Conservation (phyloP, 768 basidiomycete genomes). For the Aureoboletus auriporus region DNA sequence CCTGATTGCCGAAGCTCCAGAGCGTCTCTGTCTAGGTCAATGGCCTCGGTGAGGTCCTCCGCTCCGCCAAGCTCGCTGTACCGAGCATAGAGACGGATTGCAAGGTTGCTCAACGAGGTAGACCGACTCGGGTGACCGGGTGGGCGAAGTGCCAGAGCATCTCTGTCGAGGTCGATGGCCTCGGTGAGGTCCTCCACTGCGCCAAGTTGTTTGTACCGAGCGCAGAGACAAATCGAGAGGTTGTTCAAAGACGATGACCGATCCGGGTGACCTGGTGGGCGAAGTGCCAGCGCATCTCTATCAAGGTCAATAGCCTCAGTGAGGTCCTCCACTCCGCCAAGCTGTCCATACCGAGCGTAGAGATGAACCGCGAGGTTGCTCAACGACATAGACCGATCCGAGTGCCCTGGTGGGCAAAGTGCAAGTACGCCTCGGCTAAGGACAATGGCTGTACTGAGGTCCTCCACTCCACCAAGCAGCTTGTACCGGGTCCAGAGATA, state of each 20-base stretch:
- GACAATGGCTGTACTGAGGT: neutral
- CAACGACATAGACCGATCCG: no score
- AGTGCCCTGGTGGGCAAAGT: no score
- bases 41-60: slow-evolving; percentile 11
- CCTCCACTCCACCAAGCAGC: neutral
- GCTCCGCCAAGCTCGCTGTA: neutral
- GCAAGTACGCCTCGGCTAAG: no score
- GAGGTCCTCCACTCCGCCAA: no score
- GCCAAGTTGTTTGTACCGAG: neutral
- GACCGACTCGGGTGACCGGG: no score
- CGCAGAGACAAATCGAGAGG: neutral
- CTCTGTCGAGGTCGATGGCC: neutral
- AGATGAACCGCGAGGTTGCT: no score
- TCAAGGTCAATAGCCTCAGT: neutral
- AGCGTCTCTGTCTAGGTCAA: neutral
- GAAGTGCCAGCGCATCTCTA: neutral
- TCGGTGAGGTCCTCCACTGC: neutral
- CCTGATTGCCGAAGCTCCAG: neutral
- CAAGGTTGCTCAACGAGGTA: no score
- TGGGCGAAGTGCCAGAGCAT: neutral
- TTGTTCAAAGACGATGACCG: neutral
- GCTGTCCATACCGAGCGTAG: no score
- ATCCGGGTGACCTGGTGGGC: neutral
- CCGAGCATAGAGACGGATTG: slow-evolving; percentile 4
- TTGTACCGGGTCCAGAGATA: no score